Base-by-base conservation (phyloP, 495 filamentous ascomycete species). In the Xylaria flabelliformis region DNA sequence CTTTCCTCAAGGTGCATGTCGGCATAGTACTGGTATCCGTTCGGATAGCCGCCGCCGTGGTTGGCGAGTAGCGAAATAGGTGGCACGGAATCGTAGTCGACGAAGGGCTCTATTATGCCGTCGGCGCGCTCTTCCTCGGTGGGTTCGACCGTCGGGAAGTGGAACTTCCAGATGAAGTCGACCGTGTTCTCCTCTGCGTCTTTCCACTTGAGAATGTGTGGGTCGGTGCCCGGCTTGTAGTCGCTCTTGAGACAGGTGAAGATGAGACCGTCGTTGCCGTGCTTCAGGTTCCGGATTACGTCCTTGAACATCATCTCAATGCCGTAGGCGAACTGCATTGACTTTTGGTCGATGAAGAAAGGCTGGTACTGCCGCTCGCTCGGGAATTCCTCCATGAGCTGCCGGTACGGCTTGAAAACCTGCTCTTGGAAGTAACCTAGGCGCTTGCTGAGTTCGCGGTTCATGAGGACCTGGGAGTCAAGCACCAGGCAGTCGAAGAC, bases 161-260 rank as follows among this genome's bases (percentile, higher is more conserved):
- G 85, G 32, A 99, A 86, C 44, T 85, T 84, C 76, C 97, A 86
- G 56, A 91, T 87, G 79, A 98, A 98, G 78, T 99, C 96, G 71
- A 99, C 87, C 0, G 93, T 94, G 81, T 99, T 99, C 76, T 99
- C 96, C 34, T 91, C 82, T 5, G 91, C 91, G 1, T 95, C 93
- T 79, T 99, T 99, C 96, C 96, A 99, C 82, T 99, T 99, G 29
- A 99, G 85, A 73, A 97, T 98, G 76, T 95, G 91, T 51, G 88
- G 88, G 80, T 99, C 96, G 8, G 96, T 98, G 73, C 96, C 96
- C 67, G 91, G 91, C 74, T 90, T 89, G 84, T 99, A 99, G 1
- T 91, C 89, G 39, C 91, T 92, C 72, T 86, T 91, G 67, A 93
- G 90, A 79, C 95, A 97, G 44, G 96, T 98, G 84, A 99, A 99